Conservation (phyloP, 129 eudicot genomes). For the Solidago caesia region DNA sequence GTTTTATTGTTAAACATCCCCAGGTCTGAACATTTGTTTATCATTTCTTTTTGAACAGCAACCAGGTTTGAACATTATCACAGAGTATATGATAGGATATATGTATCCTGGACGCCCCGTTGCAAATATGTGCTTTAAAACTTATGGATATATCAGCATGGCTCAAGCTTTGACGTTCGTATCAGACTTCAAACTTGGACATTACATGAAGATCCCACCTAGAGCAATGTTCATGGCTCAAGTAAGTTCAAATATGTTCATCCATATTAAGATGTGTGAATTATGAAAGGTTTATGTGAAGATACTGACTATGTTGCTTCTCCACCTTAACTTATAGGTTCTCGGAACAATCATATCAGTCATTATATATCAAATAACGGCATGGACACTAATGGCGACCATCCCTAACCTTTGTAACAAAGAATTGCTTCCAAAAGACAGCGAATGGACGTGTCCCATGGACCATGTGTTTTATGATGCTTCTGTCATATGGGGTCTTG, state of each 20-base stretch:
- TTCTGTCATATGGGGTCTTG: constrained; percentile 69
- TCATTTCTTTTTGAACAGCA: constrained; percentile 29
- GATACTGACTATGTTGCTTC: neutral
- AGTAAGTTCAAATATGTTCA: neutral
- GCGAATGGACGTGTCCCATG: constrained; percentile 59
- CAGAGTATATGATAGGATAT: constrained; percentile 65
- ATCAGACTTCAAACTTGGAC: constrained; percentile 6
- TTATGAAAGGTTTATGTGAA: neutral
- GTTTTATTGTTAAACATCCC: too few relatives aligned
- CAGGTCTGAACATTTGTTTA: neutral
- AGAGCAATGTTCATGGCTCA: too few relatives aligned
- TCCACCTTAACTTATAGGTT: constrained; percentile 31
- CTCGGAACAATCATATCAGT: constrained; percentile 50
- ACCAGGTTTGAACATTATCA: constrained; percentile 64
- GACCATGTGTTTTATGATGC: constrained; percentile 65
- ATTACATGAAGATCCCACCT: too few relatives aligned
- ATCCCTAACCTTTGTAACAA: constrained; percentile 54
- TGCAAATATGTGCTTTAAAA: constrained; percentile 74
- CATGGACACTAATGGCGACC: constrained; percentile 64
- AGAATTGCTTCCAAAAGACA: constrained; percentile 40
- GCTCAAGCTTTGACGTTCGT: constrained; percentile 44
- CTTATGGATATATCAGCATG: constrained; percentile 68
- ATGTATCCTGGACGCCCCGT: constrained; percentile 64
- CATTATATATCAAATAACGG: constrained; percentile 46
- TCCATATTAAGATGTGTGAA: neutral